Base-by-base conservation (phyloP, 352 stramenopile species). In the Phytophthora meadii region DNA sequence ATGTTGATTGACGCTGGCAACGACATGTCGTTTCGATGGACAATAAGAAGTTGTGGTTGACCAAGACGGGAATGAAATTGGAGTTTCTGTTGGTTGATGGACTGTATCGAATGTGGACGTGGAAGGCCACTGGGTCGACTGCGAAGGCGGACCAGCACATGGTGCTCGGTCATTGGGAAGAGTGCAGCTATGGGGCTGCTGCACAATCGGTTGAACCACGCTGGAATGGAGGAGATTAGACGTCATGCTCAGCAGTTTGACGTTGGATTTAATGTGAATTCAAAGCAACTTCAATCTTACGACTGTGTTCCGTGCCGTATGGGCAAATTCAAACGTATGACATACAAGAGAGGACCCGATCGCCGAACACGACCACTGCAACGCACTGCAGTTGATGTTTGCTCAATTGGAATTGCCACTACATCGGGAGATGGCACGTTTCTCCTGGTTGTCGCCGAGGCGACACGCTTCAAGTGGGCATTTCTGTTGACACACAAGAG, bases 291-390 rank as follows among this genome's bases (percentile, higher is more conserved):
- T 51, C 17, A 17, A 2, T 6, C 27, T 15, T 63, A 69, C 15
- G 45, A 63, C 8, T 69, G 52, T 59, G 51, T 63, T 49, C 37
- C 61, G 3, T 62, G 53, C 22, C 25, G 34, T 25, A 58, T 48
- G 37, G 47, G 17, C 1, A 65, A 65, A 24, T 58, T 58, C 14
- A 24, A 12, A 3, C 48, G 57, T 11, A 58, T 58, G 39, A 30
- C n/a, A 4, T 65, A 65, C 22, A 53, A 47, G 2, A 17, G 40
- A 1, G 27, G 46, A 1, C 25, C 49, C 8, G 14, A 19, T 9
- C 30, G 49, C 5, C 5, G 3, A 4, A 54, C 24, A 4, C 19
- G 41, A 25, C 58, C 39, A 17, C 12, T 69, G 4, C 3, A 56
- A 5, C 39, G 46, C 3, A 15, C 59, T 8, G 27, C 45, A 0